Conservation (phyloP, 1,139 yeast genomes). For the Trichomonascaceae sp. region DNA sequence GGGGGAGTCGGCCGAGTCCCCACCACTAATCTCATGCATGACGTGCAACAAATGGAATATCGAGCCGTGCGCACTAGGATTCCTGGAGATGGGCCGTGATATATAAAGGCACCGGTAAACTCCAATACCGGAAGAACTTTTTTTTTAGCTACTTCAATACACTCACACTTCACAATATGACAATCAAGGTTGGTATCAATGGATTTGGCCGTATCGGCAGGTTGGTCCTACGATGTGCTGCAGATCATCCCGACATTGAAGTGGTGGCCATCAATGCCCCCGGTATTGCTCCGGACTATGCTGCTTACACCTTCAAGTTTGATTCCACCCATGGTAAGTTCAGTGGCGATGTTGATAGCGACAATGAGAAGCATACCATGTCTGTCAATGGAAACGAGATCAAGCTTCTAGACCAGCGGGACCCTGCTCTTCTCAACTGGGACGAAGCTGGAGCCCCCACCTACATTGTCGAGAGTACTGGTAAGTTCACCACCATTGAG, state of each 20-base stretch:
- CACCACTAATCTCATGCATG: no score
- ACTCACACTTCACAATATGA: constrained; percentile 23
- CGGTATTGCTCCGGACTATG: constrained; percentile 68
- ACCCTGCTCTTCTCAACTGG: constrained; percentile 74
- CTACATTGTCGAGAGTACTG: constrained; percentile 75
- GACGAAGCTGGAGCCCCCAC: constrained; percentile 53
- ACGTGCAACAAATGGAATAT: no score
- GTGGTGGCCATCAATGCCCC: constrained; percentile 78
- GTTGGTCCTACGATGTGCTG: constrained; percentile 64
- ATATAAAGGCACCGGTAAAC: no score
- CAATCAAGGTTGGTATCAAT: constrained; percentile 54
- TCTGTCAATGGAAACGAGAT: constrained; percentile 55
- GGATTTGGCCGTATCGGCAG: constrained; percentile 87
- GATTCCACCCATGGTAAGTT: constrained; percentile 74
- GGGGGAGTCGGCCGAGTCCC: no score
- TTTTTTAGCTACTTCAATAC: no score
- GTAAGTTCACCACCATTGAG: constrained; percentile 68
- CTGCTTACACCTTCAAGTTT: constrained; percentile 77
- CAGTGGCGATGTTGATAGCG: constrained; percentile 50
- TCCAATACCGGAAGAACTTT: no score
- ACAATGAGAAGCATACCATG: constrained; percentile 34
- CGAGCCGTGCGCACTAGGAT: no score
- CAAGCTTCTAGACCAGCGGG: constrained; percentile 59
- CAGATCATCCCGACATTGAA: constrained; percentile 49
- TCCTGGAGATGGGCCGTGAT: no score